Percentiles rank a stretch among this genome's conserved stretches.
Evolutionary conservation across 257 asterid genomes (phyloP).

Genomic region (Rhazya stricta): DNA sequence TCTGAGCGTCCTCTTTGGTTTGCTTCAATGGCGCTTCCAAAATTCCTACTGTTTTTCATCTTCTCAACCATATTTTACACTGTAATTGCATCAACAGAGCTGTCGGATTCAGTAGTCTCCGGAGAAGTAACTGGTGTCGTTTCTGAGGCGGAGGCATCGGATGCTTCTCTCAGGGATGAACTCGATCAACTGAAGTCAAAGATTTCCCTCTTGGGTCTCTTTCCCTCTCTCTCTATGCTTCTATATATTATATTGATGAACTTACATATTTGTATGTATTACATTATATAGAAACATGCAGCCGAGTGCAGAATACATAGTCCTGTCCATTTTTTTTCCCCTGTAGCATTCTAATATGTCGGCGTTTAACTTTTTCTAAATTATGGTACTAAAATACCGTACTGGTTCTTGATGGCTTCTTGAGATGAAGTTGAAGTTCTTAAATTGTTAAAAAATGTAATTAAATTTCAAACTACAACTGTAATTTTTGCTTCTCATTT

Average conservation of each 20-base stretch:
- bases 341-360: not conserved
- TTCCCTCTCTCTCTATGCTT: not conserved
- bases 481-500: not conserved
- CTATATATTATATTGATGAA: no score
- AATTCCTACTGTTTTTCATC: constrained; percentile 17
- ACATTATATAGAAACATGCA: no score
- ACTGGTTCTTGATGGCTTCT: not conserved
- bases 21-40: constrained; percentile 21
- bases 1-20: no score
- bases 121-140: constrained; percentile 4
- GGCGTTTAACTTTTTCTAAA: not conserved
- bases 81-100: constrained; percentile 8
- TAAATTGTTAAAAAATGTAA: not conserved
- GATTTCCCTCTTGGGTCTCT: constrained; percentile 36
- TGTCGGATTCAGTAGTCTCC: constrained; percentile 9
- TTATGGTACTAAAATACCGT: not conserved
- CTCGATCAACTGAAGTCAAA: constrained; percentile 36
- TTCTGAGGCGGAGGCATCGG: constrained; percentile 13
- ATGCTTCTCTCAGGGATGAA: constrained; percentile 26
- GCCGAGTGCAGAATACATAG: no score
- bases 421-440: not conserved
- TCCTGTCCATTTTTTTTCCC: no score
- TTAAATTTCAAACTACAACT: not conserved
- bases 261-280: no score
- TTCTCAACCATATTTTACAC: constrained; percentile 17